These are phyloP conservation scores for Talaromyces pinophilus DNA, from an alignment of 2,329 filamentous ascomycete genomes.

Conservation along the genomic window DNA sequence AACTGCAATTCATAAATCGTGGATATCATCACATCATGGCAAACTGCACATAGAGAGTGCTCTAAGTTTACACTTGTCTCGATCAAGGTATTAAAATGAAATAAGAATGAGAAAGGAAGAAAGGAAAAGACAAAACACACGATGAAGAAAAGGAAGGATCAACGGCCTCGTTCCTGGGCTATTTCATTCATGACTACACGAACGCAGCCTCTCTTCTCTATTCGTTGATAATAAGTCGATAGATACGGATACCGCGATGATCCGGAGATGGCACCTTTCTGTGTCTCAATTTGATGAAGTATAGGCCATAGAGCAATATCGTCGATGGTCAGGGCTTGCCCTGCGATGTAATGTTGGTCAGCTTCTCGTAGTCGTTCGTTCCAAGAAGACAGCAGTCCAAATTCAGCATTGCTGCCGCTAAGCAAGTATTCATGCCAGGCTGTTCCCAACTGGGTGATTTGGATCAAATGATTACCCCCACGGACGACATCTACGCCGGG, in stretches of 20 bases:
- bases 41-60: neutral
- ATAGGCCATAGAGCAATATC: slow-evolving; percentile 50
- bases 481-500: slow-evolving; percentile 33
- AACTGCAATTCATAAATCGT: slow-evolving; percentile 6
- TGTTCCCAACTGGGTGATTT: slow-evolving; percentile 34
- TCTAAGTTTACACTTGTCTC: neutral
- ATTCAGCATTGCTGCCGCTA: slow-evolving; percentile 19
- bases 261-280: slow-evolving; percentile 27
- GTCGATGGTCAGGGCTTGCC: slow-evolving; percentile 41
- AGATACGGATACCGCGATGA: slow-evolving; percentile 35
- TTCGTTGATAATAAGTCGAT: slow-evolving; percentile 40
- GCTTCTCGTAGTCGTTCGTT: slow-evolving; percentile 32
- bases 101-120: neutral
- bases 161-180: neutral
- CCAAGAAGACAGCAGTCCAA: slow-evolving; percentile 34
- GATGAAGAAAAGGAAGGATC: neutral
- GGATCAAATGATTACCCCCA: slow-evolving; percentile 32
- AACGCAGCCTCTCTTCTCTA: slow-evolving; percentile 43
- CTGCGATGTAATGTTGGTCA: slow-evolving; percentile 39
- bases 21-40: slow-evolving; percentile 10
- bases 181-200: slow-evolving; percentile 26
- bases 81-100: neutral
- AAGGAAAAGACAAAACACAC: neutral
- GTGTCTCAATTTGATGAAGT: slow-evolving; percentile 40
- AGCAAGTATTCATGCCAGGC: slow-evolving; percentile 33